Percentiles rank a stretch among this genome's conserved stretches.
Conservation (phyloP, 2,329 filamentous ascomycete genomes). For the Pseudogymnoascus sp. region DNA sequence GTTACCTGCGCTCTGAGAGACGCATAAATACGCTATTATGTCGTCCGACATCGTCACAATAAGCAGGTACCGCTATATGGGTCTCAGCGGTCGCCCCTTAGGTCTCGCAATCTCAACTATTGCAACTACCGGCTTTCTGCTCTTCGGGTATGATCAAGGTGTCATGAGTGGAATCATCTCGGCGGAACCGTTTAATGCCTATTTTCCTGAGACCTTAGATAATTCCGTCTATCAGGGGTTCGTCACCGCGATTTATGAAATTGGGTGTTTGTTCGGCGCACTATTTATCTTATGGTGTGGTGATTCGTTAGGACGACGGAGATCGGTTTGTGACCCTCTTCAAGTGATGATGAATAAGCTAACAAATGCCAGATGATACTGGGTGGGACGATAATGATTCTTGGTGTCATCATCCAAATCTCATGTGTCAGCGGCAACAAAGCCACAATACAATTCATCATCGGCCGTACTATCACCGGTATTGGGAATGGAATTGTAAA, state of each 20-base stretch:
- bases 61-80: constrained; percentile 33
- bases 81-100: constrained; percentile 57
- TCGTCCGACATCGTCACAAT: not conserved
- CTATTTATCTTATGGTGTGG: constrained; percentile 42
- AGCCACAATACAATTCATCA: constrained; percentile 48
- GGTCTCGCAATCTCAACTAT: constrained; percentile 64
- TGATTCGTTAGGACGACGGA: constrained; percentile 49
- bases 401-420: constrained; percentile 44
- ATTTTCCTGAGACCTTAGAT: constrained; percentile 63
- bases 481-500: constrained; percentile 42
- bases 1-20: not conserved
- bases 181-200: constrained; percentile 65
- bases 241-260: constrained; percentile 50
- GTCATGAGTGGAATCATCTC: constrained; percentile 73
- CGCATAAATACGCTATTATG: not conserved
- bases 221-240: constrained; percentile 37
- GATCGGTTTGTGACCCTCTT: constrained; percentile 49
- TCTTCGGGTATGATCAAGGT: constrained; percentile 85
- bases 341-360: constrained; percentile 34
- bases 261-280: constrained; percentile 46
- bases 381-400: constrained; percentile 50
- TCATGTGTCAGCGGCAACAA: constrained; percentile 28
- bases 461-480: constrained; percentile 43
- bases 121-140: constrained; percentile 71
- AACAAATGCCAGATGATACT: constrained; percentile 38